Conservation (phyloP, 1,284 basidiomycete species). For the Exobasidium rhododendri region DNA sequence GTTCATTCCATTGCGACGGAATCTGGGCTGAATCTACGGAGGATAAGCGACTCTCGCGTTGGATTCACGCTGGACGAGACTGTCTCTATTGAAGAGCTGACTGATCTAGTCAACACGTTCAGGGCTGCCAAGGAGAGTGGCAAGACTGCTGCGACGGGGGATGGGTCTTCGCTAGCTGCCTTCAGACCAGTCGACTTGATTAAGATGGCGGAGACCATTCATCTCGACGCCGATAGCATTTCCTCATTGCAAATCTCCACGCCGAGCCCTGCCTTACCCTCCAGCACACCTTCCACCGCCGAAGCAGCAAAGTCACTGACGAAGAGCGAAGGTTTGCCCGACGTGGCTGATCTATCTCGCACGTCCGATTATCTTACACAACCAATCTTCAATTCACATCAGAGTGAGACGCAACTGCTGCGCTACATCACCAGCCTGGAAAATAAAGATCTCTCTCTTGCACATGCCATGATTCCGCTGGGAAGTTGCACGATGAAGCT, state of each 20-base stretch:
- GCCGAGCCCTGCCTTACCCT: constrained; percentile 14
- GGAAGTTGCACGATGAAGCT: constrained; percentile 65
- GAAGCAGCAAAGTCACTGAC: constrained; percentile 18
- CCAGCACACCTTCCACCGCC: constrained; percentile 16
- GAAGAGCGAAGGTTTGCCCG: constrained; percentile 22
- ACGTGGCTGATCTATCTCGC: constrained; percentile 62
- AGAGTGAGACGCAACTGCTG: constrained; percentile 96
- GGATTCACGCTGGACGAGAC: constrained; percentile 93
- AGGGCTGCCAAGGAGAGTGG: constrained; percentile 27
- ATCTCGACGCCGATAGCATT: constrained; percentile 32
- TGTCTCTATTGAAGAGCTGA: constrained; percentile 63
- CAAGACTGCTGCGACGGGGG: constrained; percentile 53
- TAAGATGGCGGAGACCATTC: constrained; percentile 29
- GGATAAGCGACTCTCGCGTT: constrained; percentile 71
- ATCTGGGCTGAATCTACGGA: constrained; percentile 78
- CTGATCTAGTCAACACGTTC: constrained; percentile 79
- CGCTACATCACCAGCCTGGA: constrained; percentile 85
- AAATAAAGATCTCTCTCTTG: constrained; percentile 88
- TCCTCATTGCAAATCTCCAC: constrained; percentile 36
- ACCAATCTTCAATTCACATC: constrained; percentile 81
- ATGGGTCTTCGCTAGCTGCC: constrained; percentile 33
- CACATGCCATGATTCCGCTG: constrained; percentile 94
- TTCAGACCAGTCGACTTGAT: constrained; percentile 40
- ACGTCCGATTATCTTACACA: constrained; percentile 76
- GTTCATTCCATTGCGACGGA: constrained; percentile 70